These are phyloP conservation scores for Cardamine chenopodiifolia DNA, from an alignment of 345 rosid species.

Conservation along the genomic window DNA sequence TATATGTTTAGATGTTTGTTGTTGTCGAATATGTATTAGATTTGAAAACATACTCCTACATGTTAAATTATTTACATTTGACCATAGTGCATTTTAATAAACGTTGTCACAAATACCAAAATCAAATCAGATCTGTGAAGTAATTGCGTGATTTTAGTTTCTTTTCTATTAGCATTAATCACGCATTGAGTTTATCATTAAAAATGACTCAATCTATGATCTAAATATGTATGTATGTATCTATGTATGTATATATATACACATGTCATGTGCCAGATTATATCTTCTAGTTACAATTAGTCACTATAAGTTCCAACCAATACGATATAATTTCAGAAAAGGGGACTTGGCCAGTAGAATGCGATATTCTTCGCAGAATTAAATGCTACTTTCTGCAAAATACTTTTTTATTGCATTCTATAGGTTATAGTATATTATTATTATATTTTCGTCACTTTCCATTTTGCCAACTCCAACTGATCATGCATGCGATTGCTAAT, in stretches of 20 bases:
- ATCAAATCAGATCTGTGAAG: constrained; percentile 37
- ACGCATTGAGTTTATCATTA: constrained; percentile 10
- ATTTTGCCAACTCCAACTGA: constrained; percentile 4
- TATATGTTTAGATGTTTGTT: neutral
- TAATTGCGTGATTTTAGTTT: constrained; percentile 13
- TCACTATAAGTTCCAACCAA: constrained; percentile 16
- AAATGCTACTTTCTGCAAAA: constrained; percentile 16
- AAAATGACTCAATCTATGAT: constrained; percentile 3
- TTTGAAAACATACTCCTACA: neutral
- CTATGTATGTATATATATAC: neutral
- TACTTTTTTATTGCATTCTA: neutral
- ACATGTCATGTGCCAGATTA: constrained; percentile 13
- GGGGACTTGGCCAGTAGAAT: constrained; percentile 24
- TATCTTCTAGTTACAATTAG: constrained; percentile 10
- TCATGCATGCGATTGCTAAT: constrained; percentile 30
- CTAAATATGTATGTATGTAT: neutral
- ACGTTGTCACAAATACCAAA: constrained; percentile 35
- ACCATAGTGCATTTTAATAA: constrained; percentile 8
- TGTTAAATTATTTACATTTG: constrained; percentile 3
- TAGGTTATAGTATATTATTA: neutral
- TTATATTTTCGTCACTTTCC: neutral
- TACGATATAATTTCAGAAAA: constrained; percentile 5
- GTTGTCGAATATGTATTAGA: neutral
- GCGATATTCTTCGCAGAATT: constrained; percentile 29
- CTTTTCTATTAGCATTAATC: constrained; percentile 29